Evolutionary conservation across 2,329 filamentous ascomycete species (phyloP).

Genomic region (Hypoxylon sp.): DNA sequence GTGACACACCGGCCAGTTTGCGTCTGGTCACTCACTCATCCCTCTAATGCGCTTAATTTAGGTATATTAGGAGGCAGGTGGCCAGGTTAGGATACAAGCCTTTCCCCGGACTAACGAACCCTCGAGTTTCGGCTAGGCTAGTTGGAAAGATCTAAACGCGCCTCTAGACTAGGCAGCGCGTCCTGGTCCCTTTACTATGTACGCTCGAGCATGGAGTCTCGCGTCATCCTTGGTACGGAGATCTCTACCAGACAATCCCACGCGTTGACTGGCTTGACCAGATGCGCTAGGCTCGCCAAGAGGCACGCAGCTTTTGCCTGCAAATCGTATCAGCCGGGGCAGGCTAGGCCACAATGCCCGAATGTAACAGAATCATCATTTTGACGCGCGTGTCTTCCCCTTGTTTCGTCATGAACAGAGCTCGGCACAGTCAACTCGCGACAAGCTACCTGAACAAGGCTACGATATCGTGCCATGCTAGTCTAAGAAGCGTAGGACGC

Average conservation of each 20-base stretch:
- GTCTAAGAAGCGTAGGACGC: no score
- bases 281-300: conserved; percentile 33
- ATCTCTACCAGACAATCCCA: conserved; percentile 26
- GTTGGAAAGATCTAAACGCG: conserved; percentile 31
- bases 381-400: conserved; percentile 14
- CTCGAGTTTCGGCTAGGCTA: conserved; percentile 19
- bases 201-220: conserved; percentile 3
- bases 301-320: conserved; percentile 22
- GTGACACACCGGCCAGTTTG: background rate
- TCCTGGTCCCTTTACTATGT: conserved; percentile 8
- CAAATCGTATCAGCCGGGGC: conserved; percentile 13
- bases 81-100: conserved; percentile 8
- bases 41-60: background rate
- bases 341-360: conserved; percentile 9
- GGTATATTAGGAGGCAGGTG: no score
- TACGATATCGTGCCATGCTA: no score
- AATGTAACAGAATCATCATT: conserved; percentile 29
- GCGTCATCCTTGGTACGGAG: conserved; percentile 30
- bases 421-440: background rate
- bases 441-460: no score
- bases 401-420: conserved; percentile 13
- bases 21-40: background rate
- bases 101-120: conserved; percentile 27
- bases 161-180: conserved; percentile 36
- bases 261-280: conserved; percentile 26